These are phyloP conservation scores for Colletotrichum aenigma DNA, from an alignment of 2,329 filamentous ascomycete species.

Conservation along the genomic window DNA sequence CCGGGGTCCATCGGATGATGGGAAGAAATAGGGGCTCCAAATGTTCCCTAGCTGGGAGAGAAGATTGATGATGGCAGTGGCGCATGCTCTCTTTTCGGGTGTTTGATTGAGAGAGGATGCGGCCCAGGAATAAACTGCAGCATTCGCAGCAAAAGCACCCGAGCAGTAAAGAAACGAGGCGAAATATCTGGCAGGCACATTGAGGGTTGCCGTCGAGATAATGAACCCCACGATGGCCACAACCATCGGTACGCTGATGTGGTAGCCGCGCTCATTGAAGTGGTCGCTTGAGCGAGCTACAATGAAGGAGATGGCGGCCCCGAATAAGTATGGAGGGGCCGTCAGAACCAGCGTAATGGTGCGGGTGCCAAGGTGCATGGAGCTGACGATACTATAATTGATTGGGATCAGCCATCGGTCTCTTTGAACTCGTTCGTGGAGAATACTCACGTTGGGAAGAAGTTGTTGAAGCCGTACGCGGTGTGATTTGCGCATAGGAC, in stretches of 20 bases:
- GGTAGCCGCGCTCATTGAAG: conserved; percentile 19
- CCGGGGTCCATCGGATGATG: conserved; percentile 25
- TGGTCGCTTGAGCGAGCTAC: conserved; percentile 21
- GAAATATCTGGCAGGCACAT: conserved; percentile 55
- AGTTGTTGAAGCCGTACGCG: conserved; percentile 26
- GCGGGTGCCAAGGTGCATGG: conserved; percentile 14
- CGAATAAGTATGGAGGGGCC: conserved; percentile 26
- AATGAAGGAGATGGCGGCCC: conserved; percentile 10
- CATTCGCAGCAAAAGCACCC: conserved; percentile 26
- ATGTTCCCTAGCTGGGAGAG: conserved; percentile 39
- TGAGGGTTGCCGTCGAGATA: conserved; percentile 60
- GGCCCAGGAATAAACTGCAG: conserved; percentile 36
- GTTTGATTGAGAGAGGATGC: conserved; percentile 34
- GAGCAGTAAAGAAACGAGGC: conserved; percentile 32
- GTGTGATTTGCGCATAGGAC: conserved; percentile 23
- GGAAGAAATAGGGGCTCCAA: conserved; percentile 42
- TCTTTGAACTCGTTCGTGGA: background rate
- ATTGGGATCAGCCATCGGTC: background rate
- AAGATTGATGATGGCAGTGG: conserved; percentile 38
- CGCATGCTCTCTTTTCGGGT: conserved; percentile 38
- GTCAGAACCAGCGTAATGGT: conserved; percentile 33
- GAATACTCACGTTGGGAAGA: conserved; percentile 21
- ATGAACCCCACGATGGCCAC: conserved; percentile 62
- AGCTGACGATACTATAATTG: conserved; percentile 33
- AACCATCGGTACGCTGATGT: conserved; percentile 15